phyloP scores from a whole-genome alignment of 495 filamentous ascomycete genomes.

The Elasticomyces elasticus region DNA sequence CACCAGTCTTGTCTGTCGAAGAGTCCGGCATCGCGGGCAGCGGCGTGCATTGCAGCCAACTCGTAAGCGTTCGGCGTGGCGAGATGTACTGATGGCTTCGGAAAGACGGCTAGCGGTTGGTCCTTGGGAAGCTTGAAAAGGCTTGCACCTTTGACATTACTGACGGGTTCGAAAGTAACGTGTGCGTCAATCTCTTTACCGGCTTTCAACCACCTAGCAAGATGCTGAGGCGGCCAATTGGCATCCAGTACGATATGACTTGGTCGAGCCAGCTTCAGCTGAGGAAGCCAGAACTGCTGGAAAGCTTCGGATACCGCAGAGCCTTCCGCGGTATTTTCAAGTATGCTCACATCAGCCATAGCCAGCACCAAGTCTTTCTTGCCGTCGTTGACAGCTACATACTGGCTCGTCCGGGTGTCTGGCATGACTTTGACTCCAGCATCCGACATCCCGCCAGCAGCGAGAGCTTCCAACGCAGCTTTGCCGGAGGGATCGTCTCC shows the following conservation, averaged over 20 bases:
- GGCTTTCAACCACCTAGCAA: conserved; percentile 52
- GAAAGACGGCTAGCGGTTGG: conserved; percentile 42
- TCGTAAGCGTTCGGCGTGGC: conserved; percentile 77
- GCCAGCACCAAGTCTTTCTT: conserved; percentile 73
- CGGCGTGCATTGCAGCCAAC: conserved; percentile 60
- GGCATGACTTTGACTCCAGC: conserved; percentile 50
- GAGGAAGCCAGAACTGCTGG: conserved; percentile 47
- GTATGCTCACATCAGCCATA: conserved; percentile 90
- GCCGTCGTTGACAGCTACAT: conserved; percentile 77
- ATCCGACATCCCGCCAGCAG: conserved; percentile 52
- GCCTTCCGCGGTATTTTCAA: conserved; percentile 40
- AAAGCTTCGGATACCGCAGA: conserved; percentile 29
- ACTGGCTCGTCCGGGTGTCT: conserved; percentile 65
- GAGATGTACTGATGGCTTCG: conserved; percentile 54
- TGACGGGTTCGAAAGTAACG: conserved; percentile 90
- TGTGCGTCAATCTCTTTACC: conserved; percentile 43
- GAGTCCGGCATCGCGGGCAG: conserved; percentile 51
- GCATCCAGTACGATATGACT: conserved; percentile 72
- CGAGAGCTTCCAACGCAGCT: conserved; percentile 53
- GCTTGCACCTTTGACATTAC: conserved; percentile 59
- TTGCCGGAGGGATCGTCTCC: conserved; percentile 69
- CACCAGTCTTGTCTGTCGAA: conserved; percentile 70
- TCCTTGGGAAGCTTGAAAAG: conserved; percentile 42
- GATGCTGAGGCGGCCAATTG: conserved; percentile 60
- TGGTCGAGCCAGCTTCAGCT: conserved; percentile 46